Base-by-base conservation (phyloP, 176 grass and related monocot genomes). In the Dendrocalamus sinicus region DNA sequence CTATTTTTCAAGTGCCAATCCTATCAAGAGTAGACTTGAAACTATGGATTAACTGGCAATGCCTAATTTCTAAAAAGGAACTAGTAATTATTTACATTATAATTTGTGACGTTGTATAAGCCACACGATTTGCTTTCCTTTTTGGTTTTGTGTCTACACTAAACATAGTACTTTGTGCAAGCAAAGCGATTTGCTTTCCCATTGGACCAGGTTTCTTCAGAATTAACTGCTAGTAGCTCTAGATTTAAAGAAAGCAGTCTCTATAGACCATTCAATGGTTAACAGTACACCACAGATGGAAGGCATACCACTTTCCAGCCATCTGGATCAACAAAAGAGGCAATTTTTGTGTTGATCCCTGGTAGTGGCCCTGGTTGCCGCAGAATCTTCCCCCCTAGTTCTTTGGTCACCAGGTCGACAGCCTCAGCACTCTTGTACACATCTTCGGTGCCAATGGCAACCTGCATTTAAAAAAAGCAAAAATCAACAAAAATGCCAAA, bases 321-420 rank as follows among this genome's bases (percentile, higher is more conserved):
- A 94, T 98, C 96, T 54, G 96, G 96, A 83, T 98, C 96, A 85
- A 98, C 88, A 72, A 98, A 98, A 77, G 93, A 94, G 70, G 90
- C 61, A 16, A 98, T 96, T 92, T 98, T 98, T 15, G 93, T 98
- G 85, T 90, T 94, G 45, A 98, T 62, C 67, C 96, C 91, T 11
- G 93, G 93, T 22, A 98, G 88, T 1, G 96, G 96, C 45, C 93
- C 96, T 67, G 93, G 91, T 64, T 92, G 93, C 72, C 93, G 44
- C 73, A 94, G 86, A 75, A 98, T 96, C 90, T 94, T 98, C 22
- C 96, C 96, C 44, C 96, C 93, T 67, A 98, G 60, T 83, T 98
- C 96, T 76, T 92, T 96, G 4, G 91, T 87, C 20, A 88, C 86
- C 40, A 94, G 51, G 44, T 98, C 93, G 3, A 98, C 91, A 41